Evolutionary conservation across 2,329 filamentous ascomycete species (phyloP), one percentile per base, ranked within the genome.

Genomic region (Microsporum ferrugineum): DNA sequence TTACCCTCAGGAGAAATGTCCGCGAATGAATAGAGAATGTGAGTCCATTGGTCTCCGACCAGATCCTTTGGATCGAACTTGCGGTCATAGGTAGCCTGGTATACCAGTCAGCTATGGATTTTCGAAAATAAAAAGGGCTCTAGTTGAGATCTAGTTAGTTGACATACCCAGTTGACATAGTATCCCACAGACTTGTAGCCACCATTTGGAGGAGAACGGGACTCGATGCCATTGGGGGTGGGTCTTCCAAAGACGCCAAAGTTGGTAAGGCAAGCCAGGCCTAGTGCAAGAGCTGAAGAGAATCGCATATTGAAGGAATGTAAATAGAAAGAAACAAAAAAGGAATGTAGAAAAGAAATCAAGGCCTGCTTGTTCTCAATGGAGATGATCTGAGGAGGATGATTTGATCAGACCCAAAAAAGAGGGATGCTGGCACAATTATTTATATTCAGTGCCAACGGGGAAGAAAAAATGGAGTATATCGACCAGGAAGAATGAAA

Each of bases 11-110:
- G 80, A 2, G 84, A 82, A 62, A 96, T 83, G 71, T 96, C 95
- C 70, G 89, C 92, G 75, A 97, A 97, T 14, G 91, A 82, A 68
- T 96, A 96, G 14, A 96, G 83, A 3, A 97, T 76, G 70, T 97
- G 92, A 0, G 91, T 97, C 47, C 96, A 82, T 61, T 89, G 87
- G 60, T 91, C 83, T 2, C 81, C 84, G 0, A 89, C 88, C 4
- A 97, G 81, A 70, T 95, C 85, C 70, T 95, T 88, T 0, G 91
- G 91, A n/a, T 85, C 82, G 71, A 94, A 88, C 68, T 92, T 87
- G 60, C 91, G 85, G 43, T 79, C 89, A 73, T 96, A 96, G 67
- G 95, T 92, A 65, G 88, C 89, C 89, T 80, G 39, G 5, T 17
- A n/a, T 34, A 47, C 17, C 17, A 3, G 5, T 63, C 17, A 62